Evolutionary conservation across 78 protist genomes (phyloP).

Genomic region (Dictyostelium capitatum): DNA sequence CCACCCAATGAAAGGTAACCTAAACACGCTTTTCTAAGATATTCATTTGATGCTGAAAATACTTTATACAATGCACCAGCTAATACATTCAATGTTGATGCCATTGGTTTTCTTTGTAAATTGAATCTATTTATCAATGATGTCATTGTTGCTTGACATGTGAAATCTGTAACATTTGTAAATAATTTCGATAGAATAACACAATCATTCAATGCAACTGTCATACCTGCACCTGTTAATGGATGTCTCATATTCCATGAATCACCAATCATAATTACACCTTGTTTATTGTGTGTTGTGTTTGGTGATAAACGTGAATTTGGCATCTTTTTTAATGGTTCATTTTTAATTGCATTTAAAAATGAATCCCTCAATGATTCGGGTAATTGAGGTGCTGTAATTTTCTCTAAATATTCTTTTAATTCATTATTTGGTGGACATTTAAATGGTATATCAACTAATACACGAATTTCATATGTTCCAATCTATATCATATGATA

Average conservation of each 20-base stretch:
- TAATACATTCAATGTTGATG: conserved; percentile 73
- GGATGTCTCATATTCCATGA: conserved; percentile 92
- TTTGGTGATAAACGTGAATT: conserved; percentile 81
- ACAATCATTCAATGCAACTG: conserved; percentile 86
- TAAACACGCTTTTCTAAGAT: conserved; percentile 84
- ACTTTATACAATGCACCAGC: conserved; percentile 76
- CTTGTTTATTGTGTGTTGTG: conserved; percentile 5
- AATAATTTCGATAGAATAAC: not conserved
- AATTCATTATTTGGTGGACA: conserved; percentile 61
- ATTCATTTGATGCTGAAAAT: conserved; percentile 55
- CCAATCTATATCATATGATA: too few relatives aligned
- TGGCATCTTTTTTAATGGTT: conserved; percentile 82
- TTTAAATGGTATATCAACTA: conserved; percentile 82
- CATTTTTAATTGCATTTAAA: conserved; percentile 20
- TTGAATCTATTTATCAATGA: not conserved
- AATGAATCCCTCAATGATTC: conserved; percentile 55
- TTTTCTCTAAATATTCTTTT: conserved; percentile 3
- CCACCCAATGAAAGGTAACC: conserved; percentile 84
- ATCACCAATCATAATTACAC: conserved; percentile 85
- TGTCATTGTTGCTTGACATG: not conserved
- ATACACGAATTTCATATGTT: conserved; percentile 84
- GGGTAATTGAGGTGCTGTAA: conserved; percentile 78
- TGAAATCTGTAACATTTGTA: not conserved
- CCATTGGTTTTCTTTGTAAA: conserved; percentile 34
- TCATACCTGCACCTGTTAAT: conserved; percentile 91